Percentiles rank a stretch among this genome's conserved stretches.
phyloP scores from a whole-genome alignment of 768 basidiomycete species.

The Pleurotus tuber-regium region DNA sequence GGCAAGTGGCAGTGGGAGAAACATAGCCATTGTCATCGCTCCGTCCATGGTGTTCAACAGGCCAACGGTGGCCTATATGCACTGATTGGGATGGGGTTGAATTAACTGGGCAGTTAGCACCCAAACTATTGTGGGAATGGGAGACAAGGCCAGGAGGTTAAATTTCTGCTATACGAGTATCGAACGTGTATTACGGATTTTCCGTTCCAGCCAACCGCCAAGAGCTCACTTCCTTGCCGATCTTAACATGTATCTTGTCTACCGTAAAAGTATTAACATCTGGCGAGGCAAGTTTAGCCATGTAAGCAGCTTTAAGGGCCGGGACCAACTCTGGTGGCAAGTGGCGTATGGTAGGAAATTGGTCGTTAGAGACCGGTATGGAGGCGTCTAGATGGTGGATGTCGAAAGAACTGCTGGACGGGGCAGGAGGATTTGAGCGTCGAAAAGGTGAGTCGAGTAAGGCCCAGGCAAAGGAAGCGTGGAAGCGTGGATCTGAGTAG shows the following conservation, averaged over 20 bases:
- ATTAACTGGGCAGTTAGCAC: too few relatives aligned
- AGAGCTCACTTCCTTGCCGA: constrained; percentile 61
- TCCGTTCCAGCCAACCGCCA: constrained; percentile 32
- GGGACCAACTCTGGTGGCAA: constrained; percentile 50
- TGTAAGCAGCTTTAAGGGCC: constrained; percentile 47
- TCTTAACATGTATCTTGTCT: constrained; percentile 56
- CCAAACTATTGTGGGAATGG: too few relatives aligned
- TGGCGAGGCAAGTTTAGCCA: constrained; percentile 37
- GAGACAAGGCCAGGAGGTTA: too few relatives aligned
- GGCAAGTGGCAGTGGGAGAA: constrained; percentile 66
- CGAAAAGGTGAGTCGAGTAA: constrained; percentile 43
- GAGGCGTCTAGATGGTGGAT: constrained; percentile 14
- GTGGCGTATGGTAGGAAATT: constrained; percentile 47
- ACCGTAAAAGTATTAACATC: constrained; percentile 50
- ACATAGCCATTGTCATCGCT: constrained; percentile 59
- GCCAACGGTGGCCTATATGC: not conserved
- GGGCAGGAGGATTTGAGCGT: constrained; percentile 14
- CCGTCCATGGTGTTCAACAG: constrained; percentile 16
- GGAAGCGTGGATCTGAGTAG: constrained; percentile 80
- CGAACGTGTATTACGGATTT: not conserved
- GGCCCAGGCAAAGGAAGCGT: constrained; percentile 88
- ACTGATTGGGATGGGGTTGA: too few relatives aligned
- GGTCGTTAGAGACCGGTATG: constrained; percentile 12
- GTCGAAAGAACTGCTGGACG: constrained; percentile 13
- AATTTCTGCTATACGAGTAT: too few relatives aligned